phyloP scores from a whole-genome alignment of 176 grass and related monocot genomes.

The Avena eriantha region DNA sequence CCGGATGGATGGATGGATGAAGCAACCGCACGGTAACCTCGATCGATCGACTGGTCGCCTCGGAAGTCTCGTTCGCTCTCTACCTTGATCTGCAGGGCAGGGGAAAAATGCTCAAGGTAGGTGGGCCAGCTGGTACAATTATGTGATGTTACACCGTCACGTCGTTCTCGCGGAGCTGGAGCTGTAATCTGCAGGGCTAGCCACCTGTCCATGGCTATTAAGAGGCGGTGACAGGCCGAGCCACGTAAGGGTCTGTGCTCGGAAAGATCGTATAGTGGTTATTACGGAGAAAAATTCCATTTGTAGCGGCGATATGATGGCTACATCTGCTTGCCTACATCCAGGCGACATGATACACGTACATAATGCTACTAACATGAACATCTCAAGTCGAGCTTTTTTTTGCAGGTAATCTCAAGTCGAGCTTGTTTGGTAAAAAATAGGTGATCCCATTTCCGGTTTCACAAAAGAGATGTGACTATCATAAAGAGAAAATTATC shows the following conservation, averaged over 20 bases:
- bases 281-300: neutral
- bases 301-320: neutral
- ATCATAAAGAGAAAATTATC: too few relatives aligned
- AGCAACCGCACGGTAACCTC: neutral
- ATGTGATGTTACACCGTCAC: slow-evolving; percentile 19
- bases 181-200: slow-evolving; percentile 21
- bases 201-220: neutral
- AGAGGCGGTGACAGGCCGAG: neutral
- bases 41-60: too few relatives aligned
- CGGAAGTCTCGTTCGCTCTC: too few relatives aligned
- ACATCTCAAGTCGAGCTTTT: too few relatives aligned
- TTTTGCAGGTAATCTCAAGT: too few relatives aligned
- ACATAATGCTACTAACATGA: too few relatives aligned
- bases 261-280: neutral
- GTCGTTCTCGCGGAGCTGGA: slow-evolving; percentile 18
- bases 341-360: neutral
- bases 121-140: slow-evolving; percentile 10
- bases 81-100: neutral
- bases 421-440: too few relatives aligned
- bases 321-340: neutral
- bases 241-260: neutral
- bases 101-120: neutral
- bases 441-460: too few relatives aligned
- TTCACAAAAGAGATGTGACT: too few relatives aligned
- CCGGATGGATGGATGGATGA: neutral